Evolutionary conservation across 139 green algal species (phyloP).

Genomic region (Chlorella sp.): DNA sequence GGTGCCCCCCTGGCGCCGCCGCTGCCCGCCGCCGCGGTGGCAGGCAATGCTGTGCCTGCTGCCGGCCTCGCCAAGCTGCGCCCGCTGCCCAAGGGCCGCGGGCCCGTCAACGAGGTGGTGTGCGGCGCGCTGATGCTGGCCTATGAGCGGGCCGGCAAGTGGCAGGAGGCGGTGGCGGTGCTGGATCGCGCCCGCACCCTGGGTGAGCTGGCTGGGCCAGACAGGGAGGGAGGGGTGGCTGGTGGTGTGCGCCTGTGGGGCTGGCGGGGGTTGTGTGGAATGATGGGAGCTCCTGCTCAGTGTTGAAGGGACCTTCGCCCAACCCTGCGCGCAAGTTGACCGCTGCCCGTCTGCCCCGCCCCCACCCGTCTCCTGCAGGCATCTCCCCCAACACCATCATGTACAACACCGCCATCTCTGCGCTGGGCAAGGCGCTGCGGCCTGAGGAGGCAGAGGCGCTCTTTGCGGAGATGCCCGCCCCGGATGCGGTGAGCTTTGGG

Average conservation of each 20-base stretch:
- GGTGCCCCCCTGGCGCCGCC: no score
- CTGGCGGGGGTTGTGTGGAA: not conserved
- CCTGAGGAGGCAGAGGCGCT: slow-evolving; percentile 69
- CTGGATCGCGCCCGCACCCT: slow-evolving; percentile 67
- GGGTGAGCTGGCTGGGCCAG: slow-evolving; percentile 33
- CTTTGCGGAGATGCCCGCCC: slow-evolving; percentile 60
- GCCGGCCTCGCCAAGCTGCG: not conserved
- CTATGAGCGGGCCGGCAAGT: slow-evolving; percentile 81
- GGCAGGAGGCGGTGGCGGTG: slow-evolving; percentile 71
- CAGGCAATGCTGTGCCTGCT: not conserved
- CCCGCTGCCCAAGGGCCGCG: slow-evolving; percentile 35
- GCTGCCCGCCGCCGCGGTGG: not conserved
- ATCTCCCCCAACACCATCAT: slow-evolving; percentile 80
- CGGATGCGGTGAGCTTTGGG: slow-evolving; percentile 49
- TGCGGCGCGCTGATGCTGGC: slow-evolving; percentile 87
- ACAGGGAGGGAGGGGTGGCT: no score
- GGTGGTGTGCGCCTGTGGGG: not conserved
- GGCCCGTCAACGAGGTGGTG: slow-evolving; percentile 84
- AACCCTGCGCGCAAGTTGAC: no score
- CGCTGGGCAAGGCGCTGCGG: slow-evolving; percentile 79
- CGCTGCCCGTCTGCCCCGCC: not conserved
- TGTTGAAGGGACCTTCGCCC: no score
- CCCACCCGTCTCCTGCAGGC: slow-evolving; percentile 36
- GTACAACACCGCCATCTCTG: slow-evolving; percentile 86
- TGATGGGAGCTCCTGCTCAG: no score